phyloP scores from a whole-genome alignment of 192 early-diverging fungal species.

The Umbelopsis sp. region DNA sequence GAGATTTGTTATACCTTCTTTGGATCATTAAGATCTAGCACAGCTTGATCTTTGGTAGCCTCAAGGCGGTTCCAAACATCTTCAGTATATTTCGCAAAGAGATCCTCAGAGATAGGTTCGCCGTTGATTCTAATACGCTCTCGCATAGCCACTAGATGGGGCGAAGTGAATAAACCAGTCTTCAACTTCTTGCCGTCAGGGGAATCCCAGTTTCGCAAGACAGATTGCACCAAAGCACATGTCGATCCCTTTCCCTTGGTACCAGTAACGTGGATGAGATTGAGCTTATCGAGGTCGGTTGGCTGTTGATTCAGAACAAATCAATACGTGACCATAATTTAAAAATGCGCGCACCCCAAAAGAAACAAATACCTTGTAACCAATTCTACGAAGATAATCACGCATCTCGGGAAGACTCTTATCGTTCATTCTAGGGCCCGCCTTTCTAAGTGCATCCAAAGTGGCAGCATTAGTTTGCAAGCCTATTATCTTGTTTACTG shows the following conservation, averaged over 20 bases:
- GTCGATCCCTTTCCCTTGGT: conserved; percentile 92
- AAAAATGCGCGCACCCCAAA: conserved; percentile 28
- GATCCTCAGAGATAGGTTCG: conserved; percentile 67
- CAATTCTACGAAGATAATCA: conserved; percentile 66
- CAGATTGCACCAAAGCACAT: conserved; percentile 79
- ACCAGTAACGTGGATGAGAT: conserved; percentile 81
- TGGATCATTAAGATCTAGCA: conserved; percentile 44
- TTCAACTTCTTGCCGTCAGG: conserved; percentile 34
- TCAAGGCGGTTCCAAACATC: conserved; percentile 80
- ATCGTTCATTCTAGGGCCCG: conserved; percentile 62
- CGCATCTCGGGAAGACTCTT: conserved; percentile 68
- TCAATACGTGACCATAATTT: conserved; percentile 34
- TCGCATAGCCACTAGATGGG: conserved; percentile 89
- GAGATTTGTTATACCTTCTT: conserved; percentile 14
- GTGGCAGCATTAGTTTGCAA: conserved; percentile 86
- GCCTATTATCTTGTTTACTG: conserved; percentile 78
- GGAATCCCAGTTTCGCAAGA: conserved; percentile 56
- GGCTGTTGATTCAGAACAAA: conserved; percentile 34
- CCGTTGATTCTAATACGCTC: conserved; percentile 96
- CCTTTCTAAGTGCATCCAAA: conserved; percentile 70
- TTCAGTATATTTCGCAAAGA: conserved; percentile 88
- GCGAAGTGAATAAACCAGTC: conserved; percentile 89
- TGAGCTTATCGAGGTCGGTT: conserved; percentile 72
- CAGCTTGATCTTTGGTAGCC: conserved; percentile 48
- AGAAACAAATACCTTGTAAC: conserved; percentile 63